Evolutionary conservation across 106 monocot genomes (phyloP).

Genomic region (Posidonia australis): DNA sequence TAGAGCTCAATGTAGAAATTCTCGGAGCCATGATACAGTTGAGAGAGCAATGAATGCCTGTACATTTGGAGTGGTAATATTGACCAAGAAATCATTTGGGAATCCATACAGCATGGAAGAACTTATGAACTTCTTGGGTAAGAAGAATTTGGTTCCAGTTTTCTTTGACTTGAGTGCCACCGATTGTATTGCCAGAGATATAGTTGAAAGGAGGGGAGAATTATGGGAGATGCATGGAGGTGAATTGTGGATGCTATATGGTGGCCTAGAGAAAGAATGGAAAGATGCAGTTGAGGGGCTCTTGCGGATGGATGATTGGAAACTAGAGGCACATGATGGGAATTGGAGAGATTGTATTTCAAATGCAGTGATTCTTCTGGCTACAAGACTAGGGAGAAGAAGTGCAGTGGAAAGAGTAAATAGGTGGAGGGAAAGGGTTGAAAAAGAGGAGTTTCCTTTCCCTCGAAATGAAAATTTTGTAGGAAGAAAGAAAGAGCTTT

Average conservation of each 20-base stretch:
- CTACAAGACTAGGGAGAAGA: constrained; percentile 62
- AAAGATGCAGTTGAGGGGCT: constrained; percentile 71
- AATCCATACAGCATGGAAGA: constrained; percentile 82
- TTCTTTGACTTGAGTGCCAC: constrained; percentile 56
- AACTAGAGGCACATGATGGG: constrained; percentile 67
- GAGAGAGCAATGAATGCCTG: constrained; percentile 50
- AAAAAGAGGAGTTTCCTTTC: constrained; percentile 77
- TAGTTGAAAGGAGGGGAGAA: constrained; percentile 72
- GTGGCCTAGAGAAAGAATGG: constrained; percentile 77
- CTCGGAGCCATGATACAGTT: constrained; percentile 41
- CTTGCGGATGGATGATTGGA: constrained; percentile 39
- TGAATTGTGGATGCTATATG: constrained; percentile 72
- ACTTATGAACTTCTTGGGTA: constrained; percentile 47
- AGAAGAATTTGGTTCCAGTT: constrained; percentile 62
- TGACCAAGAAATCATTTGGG: constrained; percentile 79
- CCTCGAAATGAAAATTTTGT: constrained; percentile 69
- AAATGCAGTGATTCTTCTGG: constrained; percentile 43
- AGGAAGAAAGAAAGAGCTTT: constrained; percentile 73
- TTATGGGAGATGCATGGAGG: constrained; percentile 88
- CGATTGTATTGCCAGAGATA: constrained; percentile 84
- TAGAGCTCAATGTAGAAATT: constrained; percentile 49
- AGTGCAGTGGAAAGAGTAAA: constrained; percentile 67
- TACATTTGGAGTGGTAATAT: constrained; percentile 64
- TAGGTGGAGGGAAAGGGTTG: constrained; percentile 63
- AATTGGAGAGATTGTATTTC: constrained; percentile 85